A percentile compares a stretch with the other conserved stretches of the same genome.
These are phyloP conservation scores for Boletus smithii DNA, from an alignment of 1,284 basidiomycete species.

Conservation along the genomic window DNA sequence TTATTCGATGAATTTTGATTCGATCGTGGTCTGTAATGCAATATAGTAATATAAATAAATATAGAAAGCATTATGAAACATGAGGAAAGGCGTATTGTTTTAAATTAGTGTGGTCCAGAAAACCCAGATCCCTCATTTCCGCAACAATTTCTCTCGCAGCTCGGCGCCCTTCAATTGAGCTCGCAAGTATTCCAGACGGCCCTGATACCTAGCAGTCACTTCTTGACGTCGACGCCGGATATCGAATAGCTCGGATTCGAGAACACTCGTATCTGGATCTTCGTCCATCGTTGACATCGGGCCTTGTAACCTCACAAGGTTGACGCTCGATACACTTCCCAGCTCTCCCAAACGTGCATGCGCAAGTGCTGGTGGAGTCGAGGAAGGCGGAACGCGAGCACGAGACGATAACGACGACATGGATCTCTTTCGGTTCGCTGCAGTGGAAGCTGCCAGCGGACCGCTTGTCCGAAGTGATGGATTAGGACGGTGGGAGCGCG, in stretches of 20 bases:
- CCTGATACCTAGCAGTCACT: slow-evolving; percentile 61
- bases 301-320: slow-evolving; percentile 46
- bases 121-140: slow-evolving; percentile 40
- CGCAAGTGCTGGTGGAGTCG: slow-evolving; percentile 15
- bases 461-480: slow-evolving; percentile 22
- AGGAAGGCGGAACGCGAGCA: slow-evolving; percentile 25
- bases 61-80: slow-evolving; percentile 18
- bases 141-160: slow-evolving; percentile 65
- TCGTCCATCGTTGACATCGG: slow-evolving; percentile 45
- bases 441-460: slow-evolving; percentile 14
- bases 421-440: slow-evolving; percentile 46
- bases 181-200: slow-evolving; percentile 63
- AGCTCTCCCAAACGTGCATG: slow-evolving; percentile 30
- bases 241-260: slow-evolving; percentile 49
- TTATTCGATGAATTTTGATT: no score
- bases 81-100: slow-evolving; percentile 1
- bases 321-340: slow-evolving; percentile 46
- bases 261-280: slow-evolving; percentile 34
- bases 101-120: not conserved
- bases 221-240: slow-evolving; percentile 60
- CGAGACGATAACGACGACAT: slow-evolving; percentile 47
- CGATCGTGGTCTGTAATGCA: no score
- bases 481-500: slow-evolving; percentile 33
- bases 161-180: slow-evolving; percentile 72
- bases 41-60: slow-evolving; percentile 5